Percentiles rank a stretch among this genome's conserved stretches.
Conservation (phyloP, 225 moss, liverwort and hornwort species). For the Straminergon stramineum region DNA sequence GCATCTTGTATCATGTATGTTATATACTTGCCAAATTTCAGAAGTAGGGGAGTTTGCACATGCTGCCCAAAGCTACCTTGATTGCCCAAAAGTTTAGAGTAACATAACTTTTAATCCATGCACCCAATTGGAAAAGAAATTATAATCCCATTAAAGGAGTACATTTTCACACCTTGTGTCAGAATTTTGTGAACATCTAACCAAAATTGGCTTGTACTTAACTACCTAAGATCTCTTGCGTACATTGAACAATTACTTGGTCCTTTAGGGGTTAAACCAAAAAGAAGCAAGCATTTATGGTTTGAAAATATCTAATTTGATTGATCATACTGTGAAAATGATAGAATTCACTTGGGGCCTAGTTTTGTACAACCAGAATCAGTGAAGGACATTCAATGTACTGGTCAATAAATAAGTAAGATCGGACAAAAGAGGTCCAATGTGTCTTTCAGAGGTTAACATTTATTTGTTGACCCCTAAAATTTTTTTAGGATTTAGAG, state of each 20-base stretch:
- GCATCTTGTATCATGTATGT: not conserved
- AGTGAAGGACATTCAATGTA: not conserved
- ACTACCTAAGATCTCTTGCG: not conserved
- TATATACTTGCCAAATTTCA: not conserved
- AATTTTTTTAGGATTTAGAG: not conserved
- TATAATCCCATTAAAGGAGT: not conserved
- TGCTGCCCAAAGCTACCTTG: accelerated
- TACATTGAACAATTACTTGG: not conserved
- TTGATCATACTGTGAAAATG: not conserved
- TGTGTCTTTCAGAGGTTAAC: not conserved
- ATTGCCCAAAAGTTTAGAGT: not conserved
- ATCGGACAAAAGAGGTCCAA: not conserved
- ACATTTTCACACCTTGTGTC: not conserved
- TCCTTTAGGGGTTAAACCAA: not conserved
- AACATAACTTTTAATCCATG: not conserved
- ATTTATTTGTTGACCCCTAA: not conserved
- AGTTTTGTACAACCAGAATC: not conserved
- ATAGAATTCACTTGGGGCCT: not conserved
- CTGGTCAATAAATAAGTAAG: not conserved
- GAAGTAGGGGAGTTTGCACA: not conserved
- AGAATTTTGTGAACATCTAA: not conserved
- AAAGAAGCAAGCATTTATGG: not conserved
- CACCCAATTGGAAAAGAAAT: not conserved
- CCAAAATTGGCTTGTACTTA: not conserved
- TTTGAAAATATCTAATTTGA: not conserved